Percentiles rank a stretch among this genome's conserved stretches.
Conservation (phyloP, 73 alveolate species). For the Tetrahymena thermophila region DNA sequence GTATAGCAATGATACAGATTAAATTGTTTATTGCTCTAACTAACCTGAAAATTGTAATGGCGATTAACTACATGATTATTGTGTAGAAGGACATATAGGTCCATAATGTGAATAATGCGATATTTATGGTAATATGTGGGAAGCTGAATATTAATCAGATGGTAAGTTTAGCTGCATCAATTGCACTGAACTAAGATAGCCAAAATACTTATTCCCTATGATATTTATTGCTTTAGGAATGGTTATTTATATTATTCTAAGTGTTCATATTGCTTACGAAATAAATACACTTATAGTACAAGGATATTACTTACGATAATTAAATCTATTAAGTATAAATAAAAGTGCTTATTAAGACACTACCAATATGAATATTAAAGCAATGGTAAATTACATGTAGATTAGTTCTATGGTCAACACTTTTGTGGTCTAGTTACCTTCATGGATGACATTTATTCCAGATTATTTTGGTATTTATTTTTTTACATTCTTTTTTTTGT, state of each 20-base stretch:
- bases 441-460: not conserved
- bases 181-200: slow-evolving; percentile 7
- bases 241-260: not conserved
- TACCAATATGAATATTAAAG: not conserved
- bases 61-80: not conserved
- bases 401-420: not conserved
- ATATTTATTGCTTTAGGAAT: not conserved
- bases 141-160: not conserved
- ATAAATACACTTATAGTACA: not conserved
- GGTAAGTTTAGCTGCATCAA: slow-evolving; percentile 5
- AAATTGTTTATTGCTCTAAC: slow-evolving; percentile 13
- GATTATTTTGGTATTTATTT: not conserved
- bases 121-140: not conserved
- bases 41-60: slow-evolving; percentile 10
- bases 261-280: not conserved
- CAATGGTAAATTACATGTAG: not conserved
- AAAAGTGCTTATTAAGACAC: not conserved
- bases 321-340: not conserved
- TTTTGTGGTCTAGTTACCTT: not conserved
- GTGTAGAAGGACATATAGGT: slow-evolving; percentile 20
- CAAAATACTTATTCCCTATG: not conserved
- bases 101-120: slow-evolving; percentile 37
- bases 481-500: not conserved
- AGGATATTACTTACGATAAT: not conserved
- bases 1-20: not conserved